Conservation (phyloP, 148 eudicot species). For the Silene latifolia region DNA sequence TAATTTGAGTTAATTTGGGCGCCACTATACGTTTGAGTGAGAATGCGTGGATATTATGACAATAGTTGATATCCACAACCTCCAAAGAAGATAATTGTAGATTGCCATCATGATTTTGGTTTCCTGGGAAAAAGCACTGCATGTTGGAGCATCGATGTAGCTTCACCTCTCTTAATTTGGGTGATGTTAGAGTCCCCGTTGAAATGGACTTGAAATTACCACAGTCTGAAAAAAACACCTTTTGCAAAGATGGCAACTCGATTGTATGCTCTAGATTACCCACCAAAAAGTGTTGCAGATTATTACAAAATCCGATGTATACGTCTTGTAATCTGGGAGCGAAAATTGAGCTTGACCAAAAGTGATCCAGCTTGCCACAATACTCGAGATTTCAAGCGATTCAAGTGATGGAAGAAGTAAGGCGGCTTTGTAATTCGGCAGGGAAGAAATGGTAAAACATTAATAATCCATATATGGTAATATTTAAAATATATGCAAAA, state of each 20-base stretch:
- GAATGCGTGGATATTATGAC: neutral
- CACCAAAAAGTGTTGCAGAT: neutral
- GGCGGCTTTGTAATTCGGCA: neutral
- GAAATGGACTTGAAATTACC: neutral
- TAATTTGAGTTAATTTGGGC: neutral
- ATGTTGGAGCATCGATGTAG: neutral
- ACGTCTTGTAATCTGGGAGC: neutral
- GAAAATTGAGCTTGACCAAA: neutral
- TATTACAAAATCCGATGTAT: neutral
- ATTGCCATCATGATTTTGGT: neutral
- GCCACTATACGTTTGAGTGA: neutral
- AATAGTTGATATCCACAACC: neutral
- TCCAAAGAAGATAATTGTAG: neutral
- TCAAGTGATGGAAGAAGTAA: no score
- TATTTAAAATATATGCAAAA: no score
- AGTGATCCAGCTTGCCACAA: neutral
- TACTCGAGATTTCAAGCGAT: no score
- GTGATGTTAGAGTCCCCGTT: neutral
- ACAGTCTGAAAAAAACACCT: neutral
- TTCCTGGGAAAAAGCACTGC: neutral
- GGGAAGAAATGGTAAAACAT: neutral
- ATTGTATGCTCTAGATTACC: neutral
- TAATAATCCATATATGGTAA: no score
- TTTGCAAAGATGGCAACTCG: neutral
- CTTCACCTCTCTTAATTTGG: neutral